Evolutionary conservation across 1,284 basidiomycete species (phyloP), one percentile per base, ranked within the genome.

Genomic region (Waitea zeae): DNA sequence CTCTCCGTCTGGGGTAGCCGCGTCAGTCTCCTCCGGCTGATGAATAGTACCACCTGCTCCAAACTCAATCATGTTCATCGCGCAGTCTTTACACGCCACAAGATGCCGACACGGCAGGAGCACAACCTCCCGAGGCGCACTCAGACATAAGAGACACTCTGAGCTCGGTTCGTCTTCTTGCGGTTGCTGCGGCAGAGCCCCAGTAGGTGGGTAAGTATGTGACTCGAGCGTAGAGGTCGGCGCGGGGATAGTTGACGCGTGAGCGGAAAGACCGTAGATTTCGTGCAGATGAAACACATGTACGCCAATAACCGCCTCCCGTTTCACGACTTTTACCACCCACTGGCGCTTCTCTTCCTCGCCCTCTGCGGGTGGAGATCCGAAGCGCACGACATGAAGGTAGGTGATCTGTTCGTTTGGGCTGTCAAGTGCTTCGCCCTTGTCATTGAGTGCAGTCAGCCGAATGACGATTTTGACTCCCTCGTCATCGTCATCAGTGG

Each of bases 1-100:
- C 15, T 40, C 36, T 12, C 37, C 34, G 12, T 22, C 46, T 4
- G 44, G 34, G n/a, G n/a, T n/a, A n/a, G n/a, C n/a, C n/a, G n/a
- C n/a, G n/a, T n/a, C n/a, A n/a, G n/a, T n/a, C 5, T 41, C 38
- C 4, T 44, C 41, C 4, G 37, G 42, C n/a, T 86, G 69, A 15
- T 63, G 67, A 30, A 90, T 81, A 28, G 64, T 74, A 3, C 87
- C 87, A 2, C 88, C 87, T 0, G 88, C 88, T 24, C 88, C 88
- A 50, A 87, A 92, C 51, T 92, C 88, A 27, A 92, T 77, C 88
- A 92, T 92, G 49, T 90, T 90, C 30, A 90, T 56, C 0, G 87
- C 87, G 45, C 87, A 92, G 31, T 90, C 87, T 44, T 82, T 74
- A 57, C 88, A 92, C 4, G 88, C 88, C 36, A 92, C 87, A 18